Evolutionary conservation across 768 basidiomycete species (phyloP).

Genomic region (Flagelloscypha sp.): DNA sequence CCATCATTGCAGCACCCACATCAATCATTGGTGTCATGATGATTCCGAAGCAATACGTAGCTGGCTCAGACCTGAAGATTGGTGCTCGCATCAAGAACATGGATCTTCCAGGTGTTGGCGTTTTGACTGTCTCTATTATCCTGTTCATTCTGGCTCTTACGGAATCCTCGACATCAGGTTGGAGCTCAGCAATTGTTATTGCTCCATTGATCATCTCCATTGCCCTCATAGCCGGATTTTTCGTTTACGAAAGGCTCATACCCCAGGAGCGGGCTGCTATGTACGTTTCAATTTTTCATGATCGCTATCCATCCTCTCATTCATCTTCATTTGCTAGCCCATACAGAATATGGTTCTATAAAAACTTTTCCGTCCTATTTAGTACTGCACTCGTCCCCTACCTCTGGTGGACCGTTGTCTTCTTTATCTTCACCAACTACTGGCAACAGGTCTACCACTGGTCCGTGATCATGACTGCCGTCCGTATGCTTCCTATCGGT

Average conservation of each 20-base stretch:
- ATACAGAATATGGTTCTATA: slow-evolving; percentile 28
- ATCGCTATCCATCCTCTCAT: background rate
- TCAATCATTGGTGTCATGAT: slow-evolving; percentile 21
- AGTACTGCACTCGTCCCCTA: slow-evolving; percentile 26
- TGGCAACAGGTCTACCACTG: slow-evolving; percentile 30
- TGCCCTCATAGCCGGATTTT: slow-evolving; percentile 30
- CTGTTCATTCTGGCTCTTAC: slow-evolving; percentile 30
- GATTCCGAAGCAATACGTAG: slow-evolving; percentile 16
- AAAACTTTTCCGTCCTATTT: slow-evolving; percentile 30
- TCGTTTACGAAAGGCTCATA: slow-evolving; percentile 39
- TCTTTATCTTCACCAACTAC: slow-evolving; percentile 21
- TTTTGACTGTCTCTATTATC: slow-evolving; percentile 22
- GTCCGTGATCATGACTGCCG: slow-evolving; percentile 27
- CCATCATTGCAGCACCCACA: slow-evolving; percentile 27
- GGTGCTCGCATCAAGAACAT: slow-evolving; percentile 18
- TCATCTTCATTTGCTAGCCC: slow-evolving; percentile 6
- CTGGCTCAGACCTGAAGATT: slow-evolving; percentile 8
- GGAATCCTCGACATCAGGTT: slow-evolving; percentile 37
- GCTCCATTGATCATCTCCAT: slow-evolving; percentile 36
- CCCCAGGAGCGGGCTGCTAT: slow-evolving; percentile 33
- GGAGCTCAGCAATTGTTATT: slow-evolving; percentile 34
- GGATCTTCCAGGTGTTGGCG: slow-evolving; percentile 23
- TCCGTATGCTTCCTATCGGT: slow-evolving; percentile 24
- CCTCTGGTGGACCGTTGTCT: slow-evolving; percentile 31
- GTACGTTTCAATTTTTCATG: slow-evolving; percentile 17